phyloP scores from a whole-genome alignment of 768 basidiomycete genomes.

The Leccinum olivaceopallidum region DNA sequence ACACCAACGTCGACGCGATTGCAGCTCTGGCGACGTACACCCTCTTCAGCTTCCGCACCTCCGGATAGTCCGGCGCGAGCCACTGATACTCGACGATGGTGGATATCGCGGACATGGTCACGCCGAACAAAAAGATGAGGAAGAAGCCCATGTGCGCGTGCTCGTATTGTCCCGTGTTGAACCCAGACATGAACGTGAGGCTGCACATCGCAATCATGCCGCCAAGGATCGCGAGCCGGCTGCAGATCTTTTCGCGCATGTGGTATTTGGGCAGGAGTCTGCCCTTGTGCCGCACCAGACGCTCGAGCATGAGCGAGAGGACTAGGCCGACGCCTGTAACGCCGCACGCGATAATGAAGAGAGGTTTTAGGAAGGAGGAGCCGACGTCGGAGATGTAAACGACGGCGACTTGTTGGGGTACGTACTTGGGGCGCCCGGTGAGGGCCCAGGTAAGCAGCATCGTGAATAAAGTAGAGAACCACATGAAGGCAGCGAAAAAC shows the following conservation, averaged over 20 bases:
- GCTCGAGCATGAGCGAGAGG: constrained; percentile 58
- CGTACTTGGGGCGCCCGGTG: constrained; percentile 51
- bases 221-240: constrained; percentile 56
- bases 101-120: constrained; percentile 74
- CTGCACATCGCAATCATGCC: constrained; percentile 63
- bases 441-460: constrained; percentile 75
- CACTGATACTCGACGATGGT: constrained; percentile 70
- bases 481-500: constrained; percentile 57
- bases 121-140: constrained; percentile 72
- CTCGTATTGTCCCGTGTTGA: constrained; percentile 60
- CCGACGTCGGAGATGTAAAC: constrained; percentile 79
- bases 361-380: constrained; percentile 71
- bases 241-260: constrained; percentile 53
- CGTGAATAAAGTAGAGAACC: constrained; percentile 70
- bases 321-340: constrained; percentile 66
- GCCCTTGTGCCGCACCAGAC: constrained; percentile 64
- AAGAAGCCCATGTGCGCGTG: constrained; percentile 60
- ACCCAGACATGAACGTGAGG: constrained; percentile 67
- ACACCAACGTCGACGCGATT: constrained; percentile 58
- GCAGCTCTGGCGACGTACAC: constrained; percentile 64
- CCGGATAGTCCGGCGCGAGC: constrained; percentile 57
- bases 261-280: constrained; percentile 65
- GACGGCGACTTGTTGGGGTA: constrained; percentile 53
- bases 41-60: constrained; percentile 43
- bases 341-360: constrained; percentile 66